Conservation (phyloP, 306 rosid genomes). For the Crataegus laevigata region DNA sequence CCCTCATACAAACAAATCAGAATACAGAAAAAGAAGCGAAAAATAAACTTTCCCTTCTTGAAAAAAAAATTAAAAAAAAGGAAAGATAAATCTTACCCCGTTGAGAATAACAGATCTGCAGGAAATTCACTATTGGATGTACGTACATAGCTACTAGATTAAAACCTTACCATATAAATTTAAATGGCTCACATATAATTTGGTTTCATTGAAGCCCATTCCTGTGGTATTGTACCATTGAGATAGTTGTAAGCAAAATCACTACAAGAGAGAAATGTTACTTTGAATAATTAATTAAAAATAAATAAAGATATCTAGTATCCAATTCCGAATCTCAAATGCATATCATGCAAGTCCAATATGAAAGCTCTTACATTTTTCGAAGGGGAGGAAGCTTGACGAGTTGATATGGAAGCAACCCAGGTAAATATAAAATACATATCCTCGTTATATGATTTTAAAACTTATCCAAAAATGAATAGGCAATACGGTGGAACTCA, state of each 20-base stretch:
- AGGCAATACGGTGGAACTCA: no score
- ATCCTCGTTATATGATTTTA: no score
- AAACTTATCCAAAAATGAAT: no score
- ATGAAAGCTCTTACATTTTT: neutral
- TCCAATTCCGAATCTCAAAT: no score
- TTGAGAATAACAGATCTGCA: constrained; percentile 10
- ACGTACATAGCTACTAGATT: neutral
- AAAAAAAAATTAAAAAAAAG: no score
- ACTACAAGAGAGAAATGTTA: neutral
- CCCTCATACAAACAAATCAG: no score
- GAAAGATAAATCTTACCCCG: no score
- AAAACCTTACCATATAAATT: neutral
- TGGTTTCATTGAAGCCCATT: constrained; percentile 19
- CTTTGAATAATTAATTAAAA: neutral
- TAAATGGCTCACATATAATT: constrained; percentile 6
- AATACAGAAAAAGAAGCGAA: no score
- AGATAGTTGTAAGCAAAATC: constrained; percentile 27
- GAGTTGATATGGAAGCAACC: constrained; percentile 27
- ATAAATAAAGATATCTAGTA: neutral
- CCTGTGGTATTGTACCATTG: constrained; percentile 14
- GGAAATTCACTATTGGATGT: neutral
- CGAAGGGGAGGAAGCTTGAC: constrained; percentile 18
- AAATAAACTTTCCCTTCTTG: no score
- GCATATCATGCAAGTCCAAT: neutral
- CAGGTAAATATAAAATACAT: neutral